Conservation (phyloP, 116 monocot species). For the Cymodocea nodosa region DNA sequence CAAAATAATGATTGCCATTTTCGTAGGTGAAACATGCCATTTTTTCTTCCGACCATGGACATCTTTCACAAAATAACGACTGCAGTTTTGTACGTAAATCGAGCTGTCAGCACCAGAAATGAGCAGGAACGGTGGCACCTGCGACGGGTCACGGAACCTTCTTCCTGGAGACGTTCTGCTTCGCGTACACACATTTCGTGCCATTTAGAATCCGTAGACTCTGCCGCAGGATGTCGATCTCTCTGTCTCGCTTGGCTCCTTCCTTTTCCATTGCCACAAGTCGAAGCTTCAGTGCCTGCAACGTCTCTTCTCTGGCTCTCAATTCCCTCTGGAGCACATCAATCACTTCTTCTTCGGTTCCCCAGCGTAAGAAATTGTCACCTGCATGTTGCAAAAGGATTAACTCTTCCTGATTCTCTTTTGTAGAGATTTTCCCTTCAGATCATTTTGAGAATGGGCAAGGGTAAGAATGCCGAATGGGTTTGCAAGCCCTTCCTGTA, state of each 20-base stretch:
- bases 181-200: conserved; percentile 16
- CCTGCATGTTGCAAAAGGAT: conserved; percentile 12
- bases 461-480: no score
- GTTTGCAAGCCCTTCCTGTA: no score
- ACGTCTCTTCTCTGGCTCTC: conserved; percentile 37
- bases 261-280: conserved; percentile 35
- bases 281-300: conserved; percentile 16
- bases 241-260: conserved; percentile 37
- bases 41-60: not conserved
- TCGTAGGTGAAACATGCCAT: no score
- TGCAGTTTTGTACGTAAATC: not conserved
- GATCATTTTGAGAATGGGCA: no score
- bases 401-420: no score
- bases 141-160: not conserved
- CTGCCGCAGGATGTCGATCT: conserved; percentile 67
- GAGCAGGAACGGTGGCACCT: not conserved
- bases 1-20: no score
- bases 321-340: conserved; percentile 30
- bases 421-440: no score
- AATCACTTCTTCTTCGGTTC: conserved; percentile 20
- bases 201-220: conserved; percentile 62
- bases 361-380: conserved; percentile 18
- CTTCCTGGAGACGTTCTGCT: conserved; percentile 5
- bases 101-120: not conserved
- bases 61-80: no score